These are phyloP conservation scores for Nakaseomyces uthaithaninus DNA, from an alignment of 1,139 yeast species.

Conservation along the genomic window DNA sequence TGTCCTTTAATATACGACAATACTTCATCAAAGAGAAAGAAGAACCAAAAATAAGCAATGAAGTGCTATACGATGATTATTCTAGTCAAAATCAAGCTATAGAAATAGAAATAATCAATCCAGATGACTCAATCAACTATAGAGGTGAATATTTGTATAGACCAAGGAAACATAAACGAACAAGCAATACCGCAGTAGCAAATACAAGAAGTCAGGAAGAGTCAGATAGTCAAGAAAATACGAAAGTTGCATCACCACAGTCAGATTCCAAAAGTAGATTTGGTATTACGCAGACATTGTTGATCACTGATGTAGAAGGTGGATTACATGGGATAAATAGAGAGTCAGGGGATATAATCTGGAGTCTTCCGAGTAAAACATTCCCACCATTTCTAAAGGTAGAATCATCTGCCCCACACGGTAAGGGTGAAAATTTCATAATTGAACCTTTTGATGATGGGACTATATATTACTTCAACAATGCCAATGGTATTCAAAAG, in stretches of 20 bases:
- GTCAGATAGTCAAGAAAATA: background rate
- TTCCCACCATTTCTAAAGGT: constrained; percentile 28
- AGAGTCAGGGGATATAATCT: constrained; percentile 62
- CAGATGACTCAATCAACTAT: background rate
- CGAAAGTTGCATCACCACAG: background rate
- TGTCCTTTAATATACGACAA: background rate
- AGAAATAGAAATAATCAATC: constrained; percentile 2
- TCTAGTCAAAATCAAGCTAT: background rate
- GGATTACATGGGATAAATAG: constrained; percentile 76
- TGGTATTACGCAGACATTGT: constrained; percentile 45
- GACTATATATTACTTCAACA: constrained; percentile 74
- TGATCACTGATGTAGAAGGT: constrained; percentile 84
- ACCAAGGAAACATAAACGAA: background rate
- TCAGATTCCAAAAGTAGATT: background rate
- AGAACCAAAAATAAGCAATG: background rate
- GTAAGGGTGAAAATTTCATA: constrained; percentile 47
- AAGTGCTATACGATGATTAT: background rate
- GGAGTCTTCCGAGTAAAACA: constrained; percentile 55
- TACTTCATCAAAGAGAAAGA: background rate
- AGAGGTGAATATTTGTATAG: background rate
- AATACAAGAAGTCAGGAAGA: background rate
- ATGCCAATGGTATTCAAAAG: constrained; percentile 63
- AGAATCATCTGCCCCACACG: constrained; percentile 17
- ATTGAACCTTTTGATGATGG: constrained; percentile 92
- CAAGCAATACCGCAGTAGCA: background rate